Conservation (phyloP, 805 yeast species). For the Saccharomycopsis sp. region DNA sequence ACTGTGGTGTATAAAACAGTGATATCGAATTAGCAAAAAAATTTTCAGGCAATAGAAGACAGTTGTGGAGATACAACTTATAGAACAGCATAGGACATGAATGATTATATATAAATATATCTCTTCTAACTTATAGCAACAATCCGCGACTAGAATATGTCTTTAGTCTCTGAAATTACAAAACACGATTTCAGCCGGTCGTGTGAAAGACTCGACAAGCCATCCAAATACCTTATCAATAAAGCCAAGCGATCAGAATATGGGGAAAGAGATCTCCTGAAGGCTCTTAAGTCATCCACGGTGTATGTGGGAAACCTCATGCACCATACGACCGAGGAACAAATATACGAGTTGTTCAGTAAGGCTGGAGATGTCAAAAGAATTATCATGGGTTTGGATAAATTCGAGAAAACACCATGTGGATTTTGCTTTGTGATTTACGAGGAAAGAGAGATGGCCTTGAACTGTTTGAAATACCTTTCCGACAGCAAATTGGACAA, state of each 20-base stretch:
- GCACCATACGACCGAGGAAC: slow-evolving; percentile 91
- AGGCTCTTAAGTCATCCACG: slow-evolving; percentile 62
- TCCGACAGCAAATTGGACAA: slow-evolving; percentile 82
- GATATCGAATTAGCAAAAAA: no score
- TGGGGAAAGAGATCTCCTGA: slow-evolving; percentile 58
- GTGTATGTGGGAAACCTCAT: slow-evolving; percentile 89
- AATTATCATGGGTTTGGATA: slow-evolving; percentile 91
- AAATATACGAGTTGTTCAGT: slow-evolving; percentile 78
- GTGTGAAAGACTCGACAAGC: slow-evolving; percentile 61
- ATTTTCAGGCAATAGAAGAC: no score
- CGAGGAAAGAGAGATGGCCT: slow-evolving; percentile 58
- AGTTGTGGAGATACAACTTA: no score
- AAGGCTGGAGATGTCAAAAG: slow-evolving; percentile 73
- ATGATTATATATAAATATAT: no score
- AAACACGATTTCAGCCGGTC: slow-evolving; percentile 54
- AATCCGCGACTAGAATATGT: no score
- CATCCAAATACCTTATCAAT: slow-evolving; percentile 59
- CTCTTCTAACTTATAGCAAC: no score
- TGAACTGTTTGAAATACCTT: slow-evolving; percentile 76
- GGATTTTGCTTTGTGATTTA: slow-evolving; percentile 94
- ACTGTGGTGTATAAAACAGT: no score
- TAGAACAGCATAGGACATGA: no score
- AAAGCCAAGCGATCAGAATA: slow-evolving; percentile 49
- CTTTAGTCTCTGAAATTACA: background rate
- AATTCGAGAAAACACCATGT: slow-evolving; percentile 87